Conservation (phyloP, 1,284 basidiomycete genomes). For the Neolentinus lepideus region DNA sequence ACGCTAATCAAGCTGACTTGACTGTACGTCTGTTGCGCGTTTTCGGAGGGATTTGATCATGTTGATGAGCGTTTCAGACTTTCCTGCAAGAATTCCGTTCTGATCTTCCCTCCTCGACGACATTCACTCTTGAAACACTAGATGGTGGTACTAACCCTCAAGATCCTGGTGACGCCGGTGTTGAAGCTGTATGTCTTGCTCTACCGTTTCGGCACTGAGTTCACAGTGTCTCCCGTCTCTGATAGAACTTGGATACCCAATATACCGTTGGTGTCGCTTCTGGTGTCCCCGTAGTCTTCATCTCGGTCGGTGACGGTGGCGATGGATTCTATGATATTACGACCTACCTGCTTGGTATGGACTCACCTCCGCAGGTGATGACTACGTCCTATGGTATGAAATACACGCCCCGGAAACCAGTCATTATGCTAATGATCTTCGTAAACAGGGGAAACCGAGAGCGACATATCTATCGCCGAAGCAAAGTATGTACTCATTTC, state of each 20-base stretch:
- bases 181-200: slow-evolving; percentile 7
- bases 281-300: slow-evolving; percentile 15
- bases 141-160: slow-evolving; percentile 12
- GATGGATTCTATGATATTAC: slow-evolving; percentile 10
- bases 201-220: background rate
- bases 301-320: slow-evolving; percentile 13
- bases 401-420: background rate
- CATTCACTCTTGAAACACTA: slow-evolving; percentile 7
- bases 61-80: background rate
- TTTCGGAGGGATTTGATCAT: background rate
- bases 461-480: slow-evolving; percentile 4
- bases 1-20: slow-evolving; percentile 14
- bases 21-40: slow-evolving; percentile 2
- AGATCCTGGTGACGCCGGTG: slow-evolving; percentile 4
- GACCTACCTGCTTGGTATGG: slow-evolving; percentile 8
- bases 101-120: background rate
- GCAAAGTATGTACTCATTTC: slow-evolving; percentile 6
- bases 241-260: slow-evolving; percentile 26
- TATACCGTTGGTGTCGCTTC: slow-evolving; percentile 25
- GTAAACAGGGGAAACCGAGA: background rate
- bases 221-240: background rate
- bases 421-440: background rate
- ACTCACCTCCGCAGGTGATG: slow-evolving; percentile 11
- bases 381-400: slow-evolving; percentile 7
- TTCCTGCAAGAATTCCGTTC: slow-evolving; percentile 4